Base-by-base conservation (phyloP, 768 basidiomycete genomes). In the Tulasnella sp. region DNA sequence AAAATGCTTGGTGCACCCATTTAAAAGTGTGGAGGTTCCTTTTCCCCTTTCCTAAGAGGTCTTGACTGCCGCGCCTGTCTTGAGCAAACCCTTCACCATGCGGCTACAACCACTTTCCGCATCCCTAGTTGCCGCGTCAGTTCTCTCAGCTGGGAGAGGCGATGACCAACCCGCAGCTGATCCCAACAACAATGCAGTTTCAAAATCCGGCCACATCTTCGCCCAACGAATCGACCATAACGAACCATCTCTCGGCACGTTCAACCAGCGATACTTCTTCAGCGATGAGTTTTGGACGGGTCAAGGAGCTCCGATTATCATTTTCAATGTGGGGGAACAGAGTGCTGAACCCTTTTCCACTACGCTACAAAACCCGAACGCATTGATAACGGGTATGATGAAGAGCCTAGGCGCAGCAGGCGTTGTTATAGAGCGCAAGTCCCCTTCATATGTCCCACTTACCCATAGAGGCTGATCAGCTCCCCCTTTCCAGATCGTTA, bases 211-310 rank as follows among this genome's bases (percentile, higher is more conserved):
- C 22, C 34, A 74, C 77, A 74, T 37, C 1, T 81, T 81, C 72
- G 78, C 79, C 73, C 81, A 81, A 41, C 78, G 79, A n/a, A 72
- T 81, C 46, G 81, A 81, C 73, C 81, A 81, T 69, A 75, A 6
- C 72, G 76, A 81, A 6, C 81, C 81, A 9, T 64, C 64, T 11
- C 44, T 80, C 20, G 81, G 81, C 5, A 81, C 81, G 40, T 81
- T 81, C 79, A 81, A 81, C 54, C 81, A 81, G 50, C 72, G 81
- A 42, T 81, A 80, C 79, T 79, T 79, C 42, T 79, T 79, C 44
- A 58, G 50, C 28, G 64, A 79, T 14, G 31, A 34, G 42, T 72
- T 74, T 24, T 79, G 41, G 41, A 72, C n/a, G 6, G n/a, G 77
- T 12, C 41, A 50, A 22, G 81, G 81, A 28, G 64, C 77, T 4